phyloP scores from a whole-genome alignment of 768 basidiomycete species.

The Kwoniella pini region DNA sequence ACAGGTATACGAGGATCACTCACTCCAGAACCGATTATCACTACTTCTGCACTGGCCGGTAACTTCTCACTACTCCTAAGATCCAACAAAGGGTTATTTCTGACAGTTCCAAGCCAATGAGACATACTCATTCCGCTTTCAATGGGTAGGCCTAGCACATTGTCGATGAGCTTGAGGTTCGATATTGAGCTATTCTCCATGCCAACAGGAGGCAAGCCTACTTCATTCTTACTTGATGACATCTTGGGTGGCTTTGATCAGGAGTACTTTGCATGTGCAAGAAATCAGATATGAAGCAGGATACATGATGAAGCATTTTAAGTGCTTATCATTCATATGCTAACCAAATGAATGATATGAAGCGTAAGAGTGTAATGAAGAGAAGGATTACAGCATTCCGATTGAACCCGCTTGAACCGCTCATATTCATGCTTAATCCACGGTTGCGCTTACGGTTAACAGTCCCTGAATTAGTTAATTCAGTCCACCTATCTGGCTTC shows the following conservation, averaged over 20 bases:
- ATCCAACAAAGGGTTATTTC: constrained; percentile 33
- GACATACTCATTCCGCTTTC: constrained; percentile 21
- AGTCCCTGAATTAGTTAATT: too few relatives aligned
- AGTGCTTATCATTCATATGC: too few relatives aligned
- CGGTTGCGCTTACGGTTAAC: too few relatives aligned
- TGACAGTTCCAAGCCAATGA: constrained; percentile 25
- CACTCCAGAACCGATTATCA: constrained; percentile 39
- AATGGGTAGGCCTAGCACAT: background rate
- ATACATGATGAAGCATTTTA: too few relatives aligned
- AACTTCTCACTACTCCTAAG: constrained; percentile 21
- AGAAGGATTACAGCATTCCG: too few relatives aligned
- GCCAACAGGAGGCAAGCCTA: constrained; percentile 6
- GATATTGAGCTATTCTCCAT: background rate
- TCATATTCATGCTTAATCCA: too few relatives aligned
- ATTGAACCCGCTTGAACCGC: too few relatives aligned
- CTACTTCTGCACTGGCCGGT: constrained; percentile 29
- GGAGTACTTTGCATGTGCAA: background rate
- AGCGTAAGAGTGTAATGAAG: too few relatives aligned
- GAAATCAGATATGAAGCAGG: background rate
- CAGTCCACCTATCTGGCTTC: too few relatives aligned
- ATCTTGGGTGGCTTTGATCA: background rate
- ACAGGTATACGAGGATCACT: too few relatives aligned
- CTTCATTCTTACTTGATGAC: background rate
- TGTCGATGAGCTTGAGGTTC: background rate
- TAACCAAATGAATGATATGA: too few relatives aligned